A percentile compares a stretch with the other conserved stretches of the same genome.
These are phyloP conservation scores for Cryptococcus jaspeensis DNA, from an alignment of 1,284 basidiomycete species.

Conservation along the genomic window DNA sequence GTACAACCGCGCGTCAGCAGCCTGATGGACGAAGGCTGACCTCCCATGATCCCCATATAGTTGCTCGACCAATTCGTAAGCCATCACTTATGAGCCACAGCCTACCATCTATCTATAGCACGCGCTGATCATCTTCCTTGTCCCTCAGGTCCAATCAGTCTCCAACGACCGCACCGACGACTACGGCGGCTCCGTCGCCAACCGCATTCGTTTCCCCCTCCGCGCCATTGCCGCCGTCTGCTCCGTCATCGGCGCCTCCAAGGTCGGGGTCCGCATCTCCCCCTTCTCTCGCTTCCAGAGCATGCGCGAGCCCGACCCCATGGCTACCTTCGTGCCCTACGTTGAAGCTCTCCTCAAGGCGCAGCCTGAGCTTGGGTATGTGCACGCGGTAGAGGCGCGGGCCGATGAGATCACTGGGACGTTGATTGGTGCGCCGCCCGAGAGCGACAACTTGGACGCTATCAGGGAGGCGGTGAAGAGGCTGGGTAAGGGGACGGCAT, in stretches of 20 bases:
- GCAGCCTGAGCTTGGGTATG: slow-evolving; percentile 58
- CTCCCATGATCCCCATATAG: slow-evolving; percentile 1
- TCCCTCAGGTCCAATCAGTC: slow-evolving; percentile 49
- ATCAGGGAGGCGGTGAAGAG: slow-evolving; percentile 23
- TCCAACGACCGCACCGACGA: slow-evolving; percentile 61
- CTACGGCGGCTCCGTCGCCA: slow-evolving; percentile 62
- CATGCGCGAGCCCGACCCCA: slow-evolving; percentile 2
- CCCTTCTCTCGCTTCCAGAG: slow-evolving; percentile 57
- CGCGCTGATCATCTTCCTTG: too few species aligned
- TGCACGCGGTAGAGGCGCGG: slow-evolving; percentile 60
- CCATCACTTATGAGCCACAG: slow-evolving; percentile 29
- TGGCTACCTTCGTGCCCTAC: slow-evolving; percentile 8
- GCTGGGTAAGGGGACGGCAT: slow-evolving; percentile 23
- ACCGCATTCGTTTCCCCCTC: slow-evolving; percentile 57
- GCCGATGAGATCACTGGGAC: slow-evolving; percentile 14
- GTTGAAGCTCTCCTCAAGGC: slow-evolving; percentile 39
- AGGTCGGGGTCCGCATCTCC: slow-evolving; percentile 58
- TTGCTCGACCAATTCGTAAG: slow-evolving; percentile 57
- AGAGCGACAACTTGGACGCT: slow-evolving; percentile 19
- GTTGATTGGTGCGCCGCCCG: slow-evolving; percentile 14
- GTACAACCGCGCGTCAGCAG: background rate
- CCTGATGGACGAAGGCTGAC: background rate
- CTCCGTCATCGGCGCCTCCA: slow-evolving; percentile 56
- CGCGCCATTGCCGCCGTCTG: slow-evolving; percentile 57
- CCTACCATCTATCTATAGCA: too few species aligned